Percentiles rank a stretch among this genome's conserved stretches.
phyloP scores from a whole-genome alignment of 2,329 filamentous ascomycete species.

The Phyllosticta capitalensis region DNA sequence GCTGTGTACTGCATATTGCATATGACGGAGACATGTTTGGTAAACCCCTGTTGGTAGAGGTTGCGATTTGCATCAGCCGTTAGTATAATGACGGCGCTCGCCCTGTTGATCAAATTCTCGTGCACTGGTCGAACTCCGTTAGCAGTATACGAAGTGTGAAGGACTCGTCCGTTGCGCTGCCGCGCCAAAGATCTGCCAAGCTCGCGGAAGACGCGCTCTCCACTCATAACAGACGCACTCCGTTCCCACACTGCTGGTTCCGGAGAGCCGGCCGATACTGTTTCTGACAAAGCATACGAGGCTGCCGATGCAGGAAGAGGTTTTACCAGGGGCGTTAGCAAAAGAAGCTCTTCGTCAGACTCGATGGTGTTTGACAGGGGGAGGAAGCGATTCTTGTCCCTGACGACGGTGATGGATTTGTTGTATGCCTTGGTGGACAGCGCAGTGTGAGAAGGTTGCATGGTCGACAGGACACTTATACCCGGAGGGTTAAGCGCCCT shows the following conservation, averaged over 20 bases:
- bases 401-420: conserved; percentile 82
- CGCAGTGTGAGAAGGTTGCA: conserved; percentile 72
- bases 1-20: conserved; percentile 70
- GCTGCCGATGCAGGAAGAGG: conserved; percentile 83
- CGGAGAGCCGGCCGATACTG: conserved; percentile 47
- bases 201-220: conserved; percentile 85
- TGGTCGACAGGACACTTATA: conserved; percentile 62
- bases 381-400: conserved; percentile 76
- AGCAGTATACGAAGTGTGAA: conserved; percentile 91
- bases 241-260: conserved; percentile 49
- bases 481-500: conserved; percentile 83
- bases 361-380: conserved; percentile 75
- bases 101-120: conserved; percentile 82
- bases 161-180: conserved; percentile 71
- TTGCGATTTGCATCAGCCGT: conserved; percentile 93
- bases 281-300: conserved; percentile 58
- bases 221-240: conserved; percentile 67
- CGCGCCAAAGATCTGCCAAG: conserved; percentile 80
- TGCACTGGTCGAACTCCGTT: conserved; percentile 88
- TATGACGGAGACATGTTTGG: conserved; percentile 93
- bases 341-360: conserved; percentile 75
- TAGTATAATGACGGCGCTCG: conserved; percentile 78
- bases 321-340: conserved; percentile 83
- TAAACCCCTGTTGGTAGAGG: conserved; percentile 86
- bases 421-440: conserved; percentile 84